A percentile compares a stretch with the other conserved stretches of the same genome.
Evolutionary conservation across 164 flowering plant genomes (phyloP).

Genomic region (Dillenia turbinata): DNA sequence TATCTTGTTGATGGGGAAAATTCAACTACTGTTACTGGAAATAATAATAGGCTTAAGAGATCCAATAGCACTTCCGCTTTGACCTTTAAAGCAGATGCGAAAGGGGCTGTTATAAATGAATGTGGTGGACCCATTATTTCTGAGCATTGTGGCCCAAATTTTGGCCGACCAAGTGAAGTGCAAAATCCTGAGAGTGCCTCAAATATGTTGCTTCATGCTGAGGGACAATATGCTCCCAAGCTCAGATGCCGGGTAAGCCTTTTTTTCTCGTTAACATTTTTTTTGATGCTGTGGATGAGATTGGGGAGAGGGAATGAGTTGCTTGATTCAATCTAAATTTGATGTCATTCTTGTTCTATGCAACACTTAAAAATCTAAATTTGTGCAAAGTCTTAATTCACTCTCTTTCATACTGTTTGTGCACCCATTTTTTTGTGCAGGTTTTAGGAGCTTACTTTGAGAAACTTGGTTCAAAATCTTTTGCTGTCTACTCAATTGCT

Average conservation of each 20-base stretch:
- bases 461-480: conserved; percentile 81
- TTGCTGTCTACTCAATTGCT: conserved; percentile 93
- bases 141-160: conserved; percentile 50
- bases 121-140: conserved; percentile 35
- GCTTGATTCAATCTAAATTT: too few species aligned
- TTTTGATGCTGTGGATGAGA: not conserved
- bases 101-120: conserved; percentile 14
- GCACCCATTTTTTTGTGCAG: conserved; percentile 30
- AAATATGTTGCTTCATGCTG: conserved; percentile 25
- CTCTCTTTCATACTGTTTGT: not conserved
- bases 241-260: conserved; percentile 58
- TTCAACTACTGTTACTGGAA: conserved; percentile 17
- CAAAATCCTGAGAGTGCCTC: conserved; percentile 19
- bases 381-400: too few species aligned
- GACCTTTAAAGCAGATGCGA: conserved; percentile 14
- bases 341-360: too few species aligned
- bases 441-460: conserved; percentile 94
- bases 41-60: conserved; percentile 39
- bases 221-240: conserved; percentile 37
- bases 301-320: too few species aligned
- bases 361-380: too few species aligned
- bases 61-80: conserved; percentile 60
- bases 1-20: conserved; percentile 15
- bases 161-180: conserved; percentile 21
- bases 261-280: not conserved